These are phyloP conservation scores for Acrodontium crateriforme DNA, from an alignment of 2,329 filamentous ascomycete genomes.

Conservation along the genomic window DNA sequence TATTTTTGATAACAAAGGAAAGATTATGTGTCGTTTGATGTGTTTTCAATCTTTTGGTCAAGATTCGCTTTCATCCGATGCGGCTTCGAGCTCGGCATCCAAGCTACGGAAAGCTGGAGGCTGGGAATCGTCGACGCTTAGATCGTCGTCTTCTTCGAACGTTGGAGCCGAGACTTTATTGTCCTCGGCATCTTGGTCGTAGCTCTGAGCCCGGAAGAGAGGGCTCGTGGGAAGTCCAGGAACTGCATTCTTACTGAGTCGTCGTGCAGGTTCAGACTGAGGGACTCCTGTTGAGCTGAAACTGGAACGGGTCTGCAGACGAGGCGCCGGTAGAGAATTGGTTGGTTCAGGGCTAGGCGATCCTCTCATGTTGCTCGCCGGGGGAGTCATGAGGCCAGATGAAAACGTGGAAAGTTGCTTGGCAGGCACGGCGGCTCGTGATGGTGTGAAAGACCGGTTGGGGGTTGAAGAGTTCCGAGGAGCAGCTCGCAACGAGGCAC, in stretches of 20 bases:
- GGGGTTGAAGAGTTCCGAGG: slow-evolving; percentile 23
- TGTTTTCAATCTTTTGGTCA: no score
- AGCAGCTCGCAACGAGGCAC: slow-evolving; percentile 18
- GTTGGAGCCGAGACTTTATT: slow-evolving; percentile 22
- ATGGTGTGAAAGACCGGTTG: slow-evolving; percentile 32
- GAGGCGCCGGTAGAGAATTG: slow-evolving; percentile 9
- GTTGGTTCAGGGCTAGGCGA: slow-evolving; percentile 34
- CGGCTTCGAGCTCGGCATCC: slow-evolving; percentile 14
- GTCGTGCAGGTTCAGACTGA: slow-evolving; percentile 16
- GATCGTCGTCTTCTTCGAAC: slow-evolving; percentile 12
- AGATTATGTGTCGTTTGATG: background rate
- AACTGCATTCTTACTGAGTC: no score
- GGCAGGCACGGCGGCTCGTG: slow-evolving; percentile 28
- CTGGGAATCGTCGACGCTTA: slow-evolving; percentile 10
- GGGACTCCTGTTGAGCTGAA: slow-evolving; percentile 2
- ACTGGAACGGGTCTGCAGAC: slow-evolving; percentile 6
- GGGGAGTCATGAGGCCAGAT: slow-evolving; percentile 79
- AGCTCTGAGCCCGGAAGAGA: slow-evolving; percentile 41
- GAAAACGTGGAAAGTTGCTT: slow-evolving; percentile 47
- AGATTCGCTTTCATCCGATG: slow-evolving; percentile 2
- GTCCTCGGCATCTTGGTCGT: slow-evolving; percentile 46
- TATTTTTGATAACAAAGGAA: no score
- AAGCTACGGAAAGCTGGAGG: slow-evolving; percentile 17
- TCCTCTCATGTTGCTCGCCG: slow-evolving; percentile 57
- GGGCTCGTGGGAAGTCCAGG: slow-evolving; percentile 40